These are phyloP conservation scores for Hypsizygus ulmarius DNA, from an alignment of 1,284 basidiomycete genomes.

Conservation along the genomic window DNA sequence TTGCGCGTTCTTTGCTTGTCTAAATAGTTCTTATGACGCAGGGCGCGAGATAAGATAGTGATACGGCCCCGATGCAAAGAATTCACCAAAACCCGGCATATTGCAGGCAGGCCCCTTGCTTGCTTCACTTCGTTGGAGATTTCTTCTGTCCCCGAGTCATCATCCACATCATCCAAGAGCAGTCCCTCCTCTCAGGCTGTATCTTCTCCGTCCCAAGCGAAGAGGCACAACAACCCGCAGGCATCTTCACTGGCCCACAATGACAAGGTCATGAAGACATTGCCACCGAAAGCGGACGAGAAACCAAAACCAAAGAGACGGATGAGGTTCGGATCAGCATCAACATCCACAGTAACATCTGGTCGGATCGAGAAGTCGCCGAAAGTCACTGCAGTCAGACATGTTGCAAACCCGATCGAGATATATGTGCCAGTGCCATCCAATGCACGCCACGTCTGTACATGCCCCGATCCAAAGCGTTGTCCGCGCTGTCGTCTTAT, in stretches of 20 bases:
- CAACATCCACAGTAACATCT: slow-evolving; percentile 2
- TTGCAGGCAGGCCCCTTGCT: slow-evolving; percentile 14
- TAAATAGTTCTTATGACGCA: neutral
- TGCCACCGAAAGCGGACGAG: no score
- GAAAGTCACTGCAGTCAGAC: neutral
- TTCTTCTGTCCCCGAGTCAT: neutral
- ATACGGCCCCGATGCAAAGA: slow-evolving; percentile 22
- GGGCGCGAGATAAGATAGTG: slow-evolving; percentile 21
- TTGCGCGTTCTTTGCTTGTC: neutral
- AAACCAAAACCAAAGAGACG: no score
- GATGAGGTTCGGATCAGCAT: neutral
- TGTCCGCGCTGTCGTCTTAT: slow-evolving; percentile 24
- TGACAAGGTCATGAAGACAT: no score
- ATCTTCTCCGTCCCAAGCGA: no score
- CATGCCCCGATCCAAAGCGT: slow-evolving; percentile 6
- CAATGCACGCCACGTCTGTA: slow-evolving; percentile 15
- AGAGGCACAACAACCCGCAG: no score
- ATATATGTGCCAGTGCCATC: neutral
- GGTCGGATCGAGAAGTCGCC: slow-evolving; percentile 15
- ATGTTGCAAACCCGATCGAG: neutral
- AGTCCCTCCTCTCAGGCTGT: neutral
- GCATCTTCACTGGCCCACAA: no score
- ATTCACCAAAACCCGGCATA: slow-evolving; percentile 17
- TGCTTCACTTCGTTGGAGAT: slow-evolving; percentile 15
- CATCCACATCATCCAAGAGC: neutral